Base-by-base conservation (phyloP, 2,329 filamentous ascomycete species). In the Macrophomina tecta region DNA sequence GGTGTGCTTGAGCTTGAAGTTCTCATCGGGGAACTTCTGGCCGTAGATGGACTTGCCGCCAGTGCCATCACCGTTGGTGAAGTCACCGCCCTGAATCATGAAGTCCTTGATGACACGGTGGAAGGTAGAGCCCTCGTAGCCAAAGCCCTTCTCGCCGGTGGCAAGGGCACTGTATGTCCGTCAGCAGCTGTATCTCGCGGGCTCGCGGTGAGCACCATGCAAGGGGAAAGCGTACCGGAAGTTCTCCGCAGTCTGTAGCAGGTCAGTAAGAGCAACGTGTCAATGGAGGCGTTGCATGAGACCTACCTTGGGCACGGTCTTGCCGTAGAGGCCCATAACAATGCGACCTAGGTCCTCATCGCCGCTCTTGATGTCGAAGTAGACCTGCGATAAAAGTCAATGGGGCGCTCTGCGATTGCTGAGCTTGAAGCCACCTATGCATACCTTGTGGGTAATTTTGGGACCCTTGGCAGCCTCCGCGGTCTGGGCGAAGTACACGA, bases 1-100 rank as follows among this genome's bases (percentile, higher is more conserved):
- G 84, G 86, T 87, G 89, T 96, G 92, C 80, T 93, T 94, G 78
- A 94, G 86, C 89, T 95, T 94, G 87, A 96, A 95, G 90, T 94
- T 95, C 89, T 96, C 92, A 75, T 96, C 92, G 71, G 87, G 82
- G 83, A 95, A 95, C 82, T 91, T 92, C 73, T 87, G 85, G 75
- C 92, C 92, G 79, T 94, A 95, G 84, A 95, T 94, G 71, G 90
- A 93, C 86, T 93, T 94, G 81, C 92, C 92, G 78, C 91, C 91
- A 70, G 91, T 94, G 75, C 91, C 87, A 75, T 95, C 91, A 67
- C 89, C 89, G 72, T 88, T 90, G 80, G 91, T 94, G 82, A 95
- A 94, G 84, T 95, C 91, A 79, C 91, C 92, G 73, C 92, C 92
- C 84, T 94, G 92, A 80, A 95, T 94, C 92, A 95, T 95, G 83